These are phyloP conservation scores for Ophiobolus disseminans DNA, from an alignment of 2,329 filamentous ascomycete species.

Conservation along the genomic window DNA sequence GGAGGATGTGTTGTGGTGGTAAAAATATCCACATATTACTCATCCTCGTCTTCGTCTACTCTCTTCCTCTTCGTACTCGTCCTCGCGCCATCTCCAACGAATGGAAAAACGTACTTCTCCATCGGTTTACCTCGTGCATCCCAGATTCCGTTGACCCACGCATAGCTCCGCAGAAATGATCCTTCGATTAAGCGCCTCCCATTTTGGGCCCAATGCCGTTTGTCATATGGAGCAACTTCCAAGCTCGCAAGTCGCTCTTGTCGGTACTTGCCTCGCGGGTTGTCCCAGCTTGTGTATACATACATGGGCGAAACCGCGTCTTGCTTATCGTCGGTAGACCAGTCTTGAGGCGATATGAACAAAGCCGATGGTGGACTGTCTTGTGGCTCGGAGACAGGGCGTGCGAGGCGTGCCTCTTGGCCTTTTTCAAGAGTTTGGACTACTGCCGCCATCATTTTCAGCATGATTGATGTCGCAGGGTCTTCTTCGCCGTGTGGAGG, in stretches of 20 bases:
- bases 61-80: not conserved
- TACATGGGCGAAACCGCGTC: not conserved
- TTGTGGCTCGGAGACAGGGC: constrained; percentile 5
- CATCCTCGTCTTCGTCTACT: not conserved
- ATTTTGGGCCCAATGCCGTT: not conserved
- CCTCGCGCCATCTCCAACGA: no score
- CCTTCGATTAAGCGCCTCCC: not conserved
- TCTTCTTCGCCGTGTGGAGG: not conserved
- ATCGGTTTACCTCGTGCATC: constrained; percentile 6
- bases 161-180: constrained; percentile 6
- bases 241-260: constrained; percentile 19
- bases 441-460: constrained; percentile 16
- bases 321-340: not conserved
- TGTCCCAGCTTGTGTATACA: constrained; percentile 24
- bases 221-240: constrained; percentile 5
- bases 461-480: constrained; percentile 8
- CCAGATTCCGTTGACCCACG: constrained; percentile 28
- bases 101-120: constrained; percentile 10
- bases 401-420: constrained; percentile 12
- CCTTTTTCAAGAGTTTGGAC: constrained; percentile 10
- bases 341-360: constrained; percentile 12
- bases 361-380: constrained; percentile 10
- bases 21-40: not conserved
- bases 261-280: constrained; percentile 4
- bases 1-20: no score